Conservation (phyloP, 768 basidiomycete species). For the Pholiota molesta region DNA sequence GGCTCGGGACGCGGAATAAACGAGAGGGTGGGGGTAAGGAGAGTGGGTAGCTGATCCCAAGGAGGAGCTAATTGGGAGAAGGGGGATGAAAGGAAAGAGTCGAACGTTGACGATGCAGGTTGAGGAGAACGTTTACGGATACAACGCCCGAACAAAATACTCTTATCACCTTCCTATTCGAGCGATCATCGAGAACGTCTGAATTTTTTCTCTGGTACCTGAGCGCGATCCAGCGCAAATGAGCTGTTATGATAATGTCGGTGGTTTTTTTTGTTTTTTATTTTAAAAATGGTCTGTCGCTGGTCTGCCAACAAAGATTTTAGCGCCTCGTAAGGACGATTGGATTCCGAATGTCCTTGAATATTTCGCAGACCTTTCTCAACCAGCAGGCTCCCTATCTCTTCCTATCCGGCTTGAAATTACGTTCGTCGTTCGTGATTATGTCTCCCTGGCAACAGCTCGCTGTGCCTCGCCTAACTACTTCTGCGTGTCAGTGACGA, state of each 20-base stretch:
- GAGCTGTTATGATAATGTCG: background rate
- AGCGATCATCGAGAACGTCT: background rate
- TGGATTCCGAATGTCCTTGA: background rate
- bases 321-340: background rate
- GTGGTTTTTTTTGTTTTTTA: background rate
- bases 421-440: background rate
- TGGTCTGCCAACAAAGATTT: background rate
- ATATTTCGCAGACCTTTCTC: background rate
- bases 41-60: background rate
- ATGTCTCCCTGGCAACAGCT: background rate
- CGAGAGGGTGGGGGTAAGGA: conserved; percentile 1
- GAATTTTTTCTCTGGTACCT: background rate
- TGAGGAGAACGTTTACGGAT: background rate
- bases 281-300: background rate
- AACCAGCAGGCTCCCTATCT: background rate
- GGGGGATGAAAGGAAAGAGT: background rate
- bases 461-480: background rate
- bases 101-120: background rate
- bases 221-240: no score
- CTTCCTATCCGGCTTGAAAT: background rate
- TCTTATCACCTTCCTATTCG: background rate
- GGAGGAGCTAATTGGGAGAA: background rate
- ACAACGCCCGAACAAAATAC: background rate
- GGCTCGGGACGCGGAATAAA: background rate
- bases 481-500: background rate